These are phyloP conservation scores for Gryganskiella cystojenkinii DNA, from an alignment of 192 early-diverging fungal species.

Conservation along the genomic window DNA sequence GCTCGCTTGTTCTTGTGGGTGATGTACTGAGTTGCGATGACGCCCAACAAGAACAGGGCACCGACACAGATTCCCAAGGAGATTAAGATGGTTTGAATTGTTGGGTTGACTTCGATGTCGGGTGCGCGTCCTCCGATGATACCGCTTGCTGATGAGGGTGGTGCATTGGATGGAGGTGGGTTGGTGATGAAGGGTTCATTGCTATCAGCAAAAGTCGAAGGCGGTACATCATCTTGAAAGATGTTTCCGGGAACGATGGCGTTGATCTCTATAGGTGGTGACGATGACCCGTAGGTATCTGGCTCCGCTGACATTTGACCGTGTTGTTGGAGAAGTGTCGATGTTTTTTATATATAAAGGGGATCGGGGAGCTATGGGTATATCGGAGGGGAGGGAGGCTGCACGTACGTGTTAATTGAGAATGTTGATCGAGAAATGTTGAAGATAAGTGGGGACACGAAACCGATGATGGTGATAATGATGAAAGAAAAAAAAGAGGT, in stretches of 20 bases:
- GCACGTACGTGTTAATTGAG: background rate
- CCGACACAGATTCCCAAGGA: slow-evolving; percentile 31
- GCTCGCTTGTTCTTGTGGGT: slow-evolving; percentile 28
- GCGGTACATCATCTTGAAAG: slow-evolving; percentile 24
- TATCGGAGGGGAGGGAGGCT: background rate
- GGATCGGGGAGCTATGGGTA: too few species aligned
- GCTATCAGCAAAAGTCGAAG: background rate
- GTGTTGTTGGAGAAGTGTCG: background rate
- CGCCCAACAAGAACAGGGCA: slow-evolving; percentile 24
- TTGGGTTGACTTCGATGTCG: slow-evolving; percentile 24
- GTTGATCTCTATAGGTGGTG: slow-evolving; percentile 5
- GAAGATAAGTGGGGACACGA: background rate
- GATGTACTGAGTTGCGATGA: slow-evolving; percentile 27
- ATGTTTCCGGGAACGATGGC: slow-evolving; percentile 19
- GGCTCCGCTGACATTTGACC: background rate
- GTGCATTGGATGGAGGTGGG: background rate
- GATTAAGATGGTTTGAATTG: slow-evolving; percentile 21
- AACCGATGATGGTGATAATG: background rate
- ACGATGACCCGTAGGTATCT: too few species aligned
- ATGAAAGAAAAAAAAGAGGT: too few species aligned
- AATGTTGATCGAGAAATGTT: background rate
- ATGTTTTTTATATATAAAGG: background rate
- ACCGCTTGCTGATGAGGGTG: background rate
- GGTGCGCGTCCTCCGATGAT: background rate
- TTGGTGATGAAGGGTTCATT: background rate